These are phyloP conservation scores for Dothideomycetes sp. DNA, from an alignment of 2,329 filamentous ascomycete genomes.

Conservation along the genomic window DNA sequence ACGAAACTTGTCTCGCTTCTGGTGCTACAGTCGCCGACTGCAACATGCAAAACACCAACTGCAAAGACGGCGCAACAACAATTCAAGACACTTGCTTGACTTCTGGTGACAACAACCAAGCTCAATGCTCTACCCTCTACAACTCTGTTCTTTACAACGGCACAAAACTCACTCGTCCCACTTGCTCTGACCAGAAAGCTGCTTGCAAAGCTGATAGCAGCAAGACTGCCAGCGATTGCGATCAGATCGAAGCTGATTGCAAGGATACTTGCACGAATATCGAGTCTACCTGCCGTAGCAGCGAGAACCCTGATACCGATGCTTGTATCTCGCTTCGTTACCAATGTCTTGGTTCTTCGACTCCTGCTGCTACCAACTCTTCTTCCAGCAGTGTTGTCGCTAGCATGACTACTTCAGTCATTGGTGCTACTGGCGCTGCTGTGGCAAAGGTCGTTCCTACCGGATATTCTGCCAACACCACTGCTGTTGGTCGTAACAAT, in stretches of 20 bases:
- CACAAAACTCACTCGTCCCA: background rate
- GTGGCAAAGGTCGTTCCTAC: no score
- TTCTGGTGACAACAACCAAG: background rate
- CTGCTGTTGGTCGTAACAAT: slow-evolving; percentile 5
- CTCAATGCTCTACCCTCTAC: background rate
- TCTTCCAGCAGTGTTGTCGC: background rate
- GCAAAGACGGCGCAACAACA: slow-evolving; percentile 7
- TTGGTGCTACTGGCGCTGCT: slow-evolving; percentile 1
- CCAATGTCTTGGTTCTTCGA: background rate
- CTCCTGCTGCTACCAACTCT: slow-evolving; percentile 3
- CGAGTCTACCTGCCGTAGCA: background rate
- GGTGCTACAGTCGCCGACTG: slow-evolving; percentile 2
- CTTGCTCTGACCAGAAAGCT: background rate
- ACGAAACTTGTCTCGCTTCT: slow-evolving; percentile 6
- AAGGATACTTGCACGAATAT: slow-evolving; percentile 4
- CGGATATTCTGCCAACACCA: background rate
- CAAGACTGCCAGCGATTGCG: background rate
- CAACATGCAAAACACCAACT: slow-evolving; percentile 1
- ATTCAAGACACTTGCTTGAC: slow-evolving; percentile 6
- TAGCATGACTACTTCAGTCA: background rate
- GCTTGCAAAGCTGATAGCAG: background rate
- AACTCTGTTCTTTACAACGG: slow-evolving; percentile 3
- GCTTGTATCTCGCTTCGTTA: background rate
- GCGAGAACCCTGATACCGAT: background rate
- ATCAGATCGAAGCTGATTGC: background rate